Evolutionary conservation across 768 basidiomycete species (phyloP).

Genomic region (Phallus indusiatus): DNA sequence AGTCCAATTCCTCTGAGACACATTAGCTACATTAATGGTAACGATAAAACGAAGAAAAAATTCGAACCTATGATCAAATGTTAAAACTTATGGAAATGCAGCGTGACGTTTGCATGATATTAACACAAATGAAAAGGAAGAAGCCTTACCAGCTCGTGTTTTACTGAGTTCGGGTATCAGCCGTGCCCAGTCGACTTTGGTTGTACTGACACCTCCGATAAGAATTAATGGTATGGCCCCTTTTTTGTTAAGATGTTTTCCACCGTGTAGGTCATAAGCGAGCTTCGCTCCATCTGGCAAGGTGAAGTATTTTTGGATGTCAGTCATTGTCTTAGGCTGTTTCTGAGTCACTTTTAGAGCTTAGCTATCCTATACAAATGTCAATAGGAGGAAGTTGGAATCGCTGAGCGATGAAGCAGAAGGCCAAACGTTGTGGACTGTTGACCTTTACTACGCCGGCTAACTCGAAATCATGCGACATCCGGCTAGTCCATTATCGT

Average conservation of each 20-base stretch:
- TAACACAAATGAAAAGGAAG: not conserved
- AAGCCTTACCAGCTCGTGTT: constrained; percentile 31
- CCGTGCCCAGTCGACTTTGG: constrained; percentile 31
- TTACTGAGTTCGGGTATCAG: constrained; percentile 25
- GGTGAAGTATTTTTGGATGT: constrained; percentile 5
- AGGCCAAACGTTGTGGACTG: no score
- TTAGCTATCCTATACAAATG: no score
- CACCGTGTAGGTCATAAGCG: constrained; percentile 35
- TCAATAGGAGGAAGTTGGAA: no score
- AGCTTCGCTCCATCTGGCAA: constrained; percentile 36
- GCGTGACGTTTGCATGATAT: not conserved
- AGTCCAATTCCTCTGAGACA: constrained; percentile 35
- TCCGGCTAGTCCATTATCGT: no score
- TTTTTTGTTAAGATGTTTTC: constrained; percentile 20
- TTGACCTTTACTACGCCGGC: no score
- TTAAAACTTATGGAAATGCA: constrained; percentile 25
- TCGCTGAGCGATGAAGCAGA: no score
- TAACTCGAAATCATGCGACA: no score
- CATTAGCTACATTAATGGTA: not conserved
- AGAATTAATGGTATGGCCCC: constrained; percentile 29
- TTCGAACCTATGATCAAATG: constrained; percentile 32
- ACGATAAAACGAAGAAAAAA: no score
- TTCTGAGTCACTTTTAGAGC: no score
- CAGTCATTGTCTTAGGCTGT: no score
- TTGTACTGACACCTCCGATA: constrained; percentile 32